A percentile compares a stretch with the other conserved stretches of the same genome.
Evolutionary conservation across 257 asterid genomes (phyloP).

Genomic region (Eustoma russellianum): DNA sequence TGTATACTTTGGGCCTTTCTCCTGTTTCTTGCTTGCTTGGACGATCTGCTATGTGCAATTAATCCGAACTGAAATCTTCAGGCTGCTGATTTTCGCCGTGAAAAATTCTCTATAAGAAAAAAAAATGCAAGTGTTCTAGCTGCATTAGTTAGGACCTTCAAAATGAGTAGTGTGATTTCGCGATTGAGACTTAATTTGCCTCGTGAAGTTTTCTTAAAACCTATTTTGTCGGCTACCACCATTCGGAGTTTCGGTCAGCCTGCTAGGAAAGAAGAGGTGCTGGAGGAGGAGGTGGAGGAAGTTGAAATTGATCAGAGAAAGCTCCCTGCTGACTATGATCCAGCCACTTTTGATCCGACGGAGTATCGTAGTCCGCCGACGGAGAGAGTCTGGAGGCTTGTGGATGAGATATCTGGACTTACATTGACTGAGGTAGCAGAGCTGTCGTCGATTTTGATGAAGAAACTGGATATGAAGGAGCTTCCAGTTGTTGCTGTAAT

Average conservation of each 20-base stretch:
- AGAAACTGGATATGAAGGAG: constrained; percentile 24
- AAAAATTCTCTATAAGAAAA: too few relatives aligned
- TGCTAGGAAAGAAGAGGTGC: constrained; percentile 19
- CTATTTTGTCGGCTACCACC: constrained; percentile 13
- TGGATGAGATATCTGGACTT: constrained; percentile 66
- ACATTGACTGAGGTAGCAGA: constrained; percentile 56
- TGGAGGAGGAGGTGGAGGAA: constrained; percentile 48
- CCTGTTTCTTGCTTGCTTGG: too few relatives aligned
- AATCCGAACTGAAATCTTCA: too few relatives aligned
- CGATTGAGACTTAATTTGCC: constrained; percentile 39
- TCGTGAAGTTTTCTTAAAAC: constrained; percentile 22
- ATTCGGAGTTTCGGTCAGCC: constrained; percentile 45
- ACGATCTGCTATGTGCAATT: too few relatives aligned
- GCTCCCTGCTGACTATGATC: constrained; percentile 86
- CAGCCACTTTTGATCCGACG: constrained; percentile 61
- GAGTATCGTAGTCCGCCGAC: constrained; percentile 84
- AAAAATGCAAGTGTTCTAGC: too few relatives aligned
- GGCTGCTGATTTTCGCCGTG: too few relatives aligned
- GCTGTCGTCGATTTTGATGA: constrained; percentile 42
- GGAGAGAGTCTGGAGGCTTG: constrained; percentile 70
- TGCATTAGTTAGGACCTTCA: too few relatives aligned
- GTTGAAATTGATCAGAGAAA: constrained; percentile 65
- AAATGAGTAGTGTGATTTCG: constrained; percentile 31
- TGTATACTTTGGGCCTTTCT: too few relatives aligned
- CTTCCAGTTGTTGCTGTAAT: constrained; percentile 28